phyloP scores from a whole-genome alignment of 2,329 filamentous ascomycete species.

The Ophiostoma sp. region DNA sequence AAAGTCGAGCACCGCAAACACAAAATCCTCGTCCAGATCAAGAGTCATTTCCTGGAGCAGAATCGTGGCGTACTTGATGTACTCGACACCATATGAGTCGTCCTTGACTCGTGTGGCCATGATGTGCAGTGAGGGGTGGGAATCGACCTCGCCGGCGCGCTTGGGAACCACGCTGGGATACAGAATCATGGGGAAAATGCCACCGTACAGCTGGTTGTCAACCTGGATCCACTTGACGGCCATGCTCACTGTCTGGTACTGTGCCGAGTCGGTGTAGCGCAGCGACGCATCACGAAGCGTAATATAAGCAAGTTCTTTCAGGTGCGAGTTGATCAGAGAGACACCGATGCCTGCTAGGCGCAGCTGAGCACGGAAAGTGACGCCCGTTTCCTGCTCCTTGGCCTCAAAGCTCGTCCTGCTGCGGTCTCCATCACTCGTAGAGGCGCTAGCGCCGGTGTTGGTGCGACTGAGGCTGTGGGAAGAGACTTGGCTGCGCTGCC shows the following conservation, averaged over 20 bases:
- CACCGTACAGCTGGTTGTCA: constrained; percentile 96
- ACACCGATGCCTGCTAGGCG: constrained; percentile 86
- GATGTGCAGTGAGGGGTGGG: constrained; percentile 87
- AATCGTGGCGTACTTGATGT: constrained; percentile 96
- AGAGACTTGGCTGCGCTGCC: constrained; percentile 42
- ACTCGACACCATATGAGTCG: constrained; percentile 93
- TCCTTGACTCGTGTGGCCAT: constrained; percentile 95
- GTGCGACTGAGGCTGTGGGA: constrained; percentile 83
- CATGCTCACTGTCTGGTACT: constrained; percentile 86
- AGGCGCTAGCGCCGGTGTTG: constrained; percentile 10
- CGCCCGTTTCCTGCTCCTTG: constrained; percentile 81
- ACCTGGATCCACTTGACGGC: constrained; percentile 99
- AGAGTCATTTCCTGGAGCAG: constrained; percentile 96
- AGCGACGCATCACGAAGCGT: constrained; percentile 88
- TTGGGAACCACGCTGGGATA: constrained; percentile 98
- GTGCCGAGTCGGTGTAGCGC: constrained; percentile 84
- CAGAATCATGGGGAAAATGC: constrained; percentile 93
- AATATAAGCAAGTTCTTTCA: constrained; percentile 88
- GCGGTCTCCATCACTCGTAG: constrained; percentile 19
- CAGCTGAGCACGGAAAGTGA: constrained; percentile 84
- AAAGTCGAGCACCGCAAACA: constrained; percentile 92
- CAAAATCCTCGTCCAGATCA: constrained; percentile 96
- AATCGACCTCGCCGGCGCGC: constrained; percentile 91
- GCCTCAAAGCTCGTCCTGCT: constrained; percentile 73
- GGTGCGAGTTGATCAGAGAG: constrained; percentile 85